Conservation (phyloP, 164 flowering plant genomes). For the Litsea cubeba region DNA sequence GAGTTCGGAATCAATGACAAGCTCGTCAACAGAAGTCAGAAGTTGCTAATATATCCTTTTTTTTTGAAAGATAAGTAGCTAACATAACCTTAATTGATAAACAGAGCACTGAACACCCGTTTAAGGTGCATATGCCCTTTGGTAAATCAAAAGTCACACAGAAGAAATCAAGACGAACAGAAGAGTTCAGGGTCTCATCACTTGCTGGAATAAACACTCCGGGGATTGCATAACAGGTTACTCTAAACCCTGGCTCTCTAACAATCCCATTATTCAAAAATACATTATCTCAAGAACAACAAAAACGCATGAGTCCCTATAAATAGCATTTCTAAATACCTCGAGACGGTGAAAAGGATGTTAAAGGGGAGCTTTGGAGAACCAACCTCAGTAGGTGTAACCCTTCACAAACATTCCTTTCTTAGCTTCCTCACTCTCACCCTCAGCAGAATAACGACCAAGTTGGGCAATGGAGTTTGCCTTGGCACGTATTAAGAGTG, state of each 20-base stretch:
- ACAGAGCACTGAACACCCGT: not conserved
- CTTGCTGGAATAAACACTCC: too few relatives aligned
- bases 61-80: too few relatives aligned
- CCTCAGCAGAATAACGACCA: slow-evolving; percentile 69
- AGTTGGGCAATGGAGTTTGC: slow-evolving; percentile 86
- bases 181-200: not conserved
- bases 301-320: not conserved
- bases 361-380: not conserved
- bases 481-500: slow-evolving; percentile 72
- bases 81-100: too few relatives aligned
- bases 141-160: not conserved
- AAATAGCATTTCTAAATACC: not conserved
- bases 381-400: slow-evolving; percentile 49
- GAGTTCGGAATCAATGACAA: too few relatives aligned
- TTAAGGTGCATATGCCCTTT: not conserved
- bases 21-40: too few relatives aligned
- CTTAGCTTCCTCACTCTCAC: slow-evolving; percentile 72
- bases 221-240: not conserved
- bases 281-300: not conserved
- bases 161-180: not conserved
- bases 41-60: too few relatives aligned
- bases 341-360: not conserved
- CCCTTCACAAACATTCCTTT: slow-evolving; percentile 89
- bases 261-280: not conserved
- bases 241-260: not conserved